These are phyloP conservation scores for Leishmania amazonensis DNA, from an alignment of 208 protist species.

Conservation along the genomic window DNA sequence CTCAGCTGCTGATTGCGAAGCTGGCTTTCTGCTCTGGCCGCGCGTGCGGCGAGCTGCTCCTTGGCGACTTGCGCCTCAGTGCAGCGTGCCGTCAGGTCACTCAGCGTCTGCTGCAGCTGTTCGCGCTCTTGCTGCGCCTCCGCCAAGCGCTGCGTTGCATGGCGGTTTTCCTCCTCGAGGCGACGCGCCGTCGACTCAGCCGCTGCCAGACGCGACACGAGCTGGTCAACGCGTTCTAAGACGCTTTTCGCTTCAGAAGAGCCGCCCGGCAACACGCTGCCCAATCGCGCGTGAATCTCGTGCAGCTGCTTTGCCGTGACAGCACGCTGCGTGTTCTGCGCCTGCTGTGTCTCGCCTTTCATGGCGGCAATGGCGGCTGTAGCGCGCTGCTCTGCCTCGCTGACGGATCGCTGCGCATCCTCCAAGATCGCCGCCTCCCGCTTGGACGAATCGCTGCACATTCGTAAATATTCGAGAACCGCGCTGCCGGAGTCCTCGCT, in stretches of 20 bases:
- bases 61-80: slow-evolving; percentile 25
- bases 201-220: slow-evolving; percentile 6
- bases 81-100: slow-evolving; percentile 23
- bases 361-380: slow-evolving; percentile 20
- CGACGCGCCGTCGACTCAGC: slow-evolving; percentile 17
- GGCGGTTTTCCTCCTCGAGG: slow-evolving; percentile 15
- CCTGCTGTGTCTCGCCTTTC: slow-evolving; percentile 14
- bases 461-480: slow-evolving; percentile 20
- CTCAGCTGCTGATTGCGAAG: not conserved
- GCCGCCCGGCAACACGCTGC: slow-evolving; percentile 5
- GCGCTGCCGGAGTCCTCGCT: slow-evolving; percentile 6
- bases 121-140: slow-evolving; percentile 31
- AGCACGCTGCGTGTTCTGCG: slow-evolving; percentile 8
- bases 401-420: slow-evolving; percentile 18
- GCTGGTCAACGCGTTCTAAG: slow-evolving; percentile 20
- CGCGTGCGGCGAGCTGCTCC: slow-evolving; percentile 22
- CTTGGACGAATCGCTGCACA: slow-evolving; percentile 13
- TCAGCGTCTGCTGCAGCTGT: slow-evolving; percentile 28
- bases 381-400: slow-evolving; percentile 27
- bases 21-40: slow-evolving; percentile 5
- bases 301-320: slow-evolving; percentile 12
- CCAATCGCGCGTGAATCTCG: slow-evolving; percentile 15
- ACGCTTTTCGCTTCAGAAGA: not conserved
- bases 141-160: not conserved
- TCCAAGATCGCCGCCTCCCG: slow-evolving; percentile 3